phyloP scores from a whole-genome alignment of 371 early-diverging fungal genomes.

The Dinochytrium kinnereticum region DNA sequence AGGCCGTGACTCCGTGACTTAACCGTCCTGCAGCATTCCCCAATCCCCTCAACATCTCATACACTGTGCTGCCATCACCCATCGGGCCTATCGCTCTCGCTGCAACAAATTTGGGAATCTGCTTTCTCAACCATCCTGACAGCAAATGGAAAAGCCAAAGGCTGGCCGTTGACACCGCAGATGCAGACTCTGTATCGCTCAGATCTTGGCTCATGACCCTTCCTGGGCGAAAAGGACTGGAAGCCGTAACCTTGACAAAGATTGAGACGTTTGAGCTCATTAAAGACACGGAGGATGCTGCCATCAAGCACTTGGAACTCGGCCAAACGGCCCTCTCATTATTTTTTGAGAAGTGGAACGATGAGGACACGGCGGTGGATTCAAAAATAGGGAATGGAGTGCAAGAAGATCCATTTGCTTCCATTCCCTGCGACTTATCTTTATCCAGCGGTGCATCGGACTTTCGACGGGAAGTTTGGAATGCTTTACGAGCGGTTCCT shows the following conservation, averaged over 20 bases:
- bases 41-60: no score
- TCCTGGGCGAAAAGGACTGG: background rate
- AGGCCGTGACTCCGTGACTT: no score
- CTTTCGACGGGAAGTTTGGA: background rate
- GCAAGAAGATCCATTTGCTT: no score
- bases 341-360: background rate
- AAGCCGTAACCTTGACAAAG: background rate
- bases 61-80: no score
- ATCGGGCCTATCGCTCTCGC: background rate
- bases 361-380: no score
- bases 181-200: background rate
- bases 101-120: background rate
- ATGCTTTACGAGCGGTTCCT: background rate
- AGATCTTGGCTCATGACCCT: background rate
- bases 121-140: background rate
- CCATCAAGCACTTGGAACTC: no score
- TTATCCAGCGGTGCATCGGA: background rate
- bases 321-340: background rate
- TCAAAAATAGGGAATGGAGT: no score
- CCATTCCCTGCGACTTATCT: no score
- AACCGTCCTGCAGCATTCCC: no score
- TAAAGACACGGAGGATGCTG: no score
- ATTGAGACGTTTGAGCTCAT: background rate
- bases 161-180: background rate
- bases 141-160: background rate